phyloP scores from a whole-genome alignment of 2,329 filamentous ascomycete genomes.

The Fusarium dlaminii region DNA sequence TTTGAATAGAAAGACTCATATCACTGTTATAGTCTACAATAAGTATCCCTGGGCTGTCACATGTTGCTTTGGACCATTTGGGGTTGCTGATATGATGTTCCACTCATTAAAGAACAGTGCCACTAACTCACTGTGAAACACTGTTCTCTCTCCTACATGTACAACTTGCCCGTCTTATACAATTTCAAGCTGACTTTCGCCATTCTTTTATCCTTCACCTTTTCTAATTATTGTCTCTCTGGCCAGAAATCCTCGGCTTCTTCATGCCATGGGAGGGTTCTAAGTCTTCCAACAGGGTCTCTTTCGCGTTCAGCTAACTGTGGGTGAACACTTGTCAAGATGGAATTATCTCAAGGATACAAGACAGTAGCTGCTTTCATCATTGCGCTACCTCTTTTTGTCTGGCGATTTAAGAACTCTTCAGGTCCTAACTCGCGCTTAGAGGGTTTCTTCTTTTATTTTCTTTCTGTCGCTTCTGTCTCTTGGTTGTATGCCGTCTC shows the following conservation, averaged over 20 bases:
- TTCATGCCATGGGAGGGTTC: not conserved
- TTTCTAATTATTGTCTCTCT: not conserved
- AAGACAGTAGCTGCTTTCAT: conserved; percentile 22
- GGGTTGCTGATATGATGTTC: not conserved
- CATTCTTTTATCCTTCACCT: not conserved
- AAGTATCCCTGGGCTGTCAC: not conserved
- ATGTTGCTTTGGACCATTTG: not conserved
- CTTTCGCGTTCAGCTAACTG: not conserved
- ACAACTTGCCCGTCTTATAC: conserved; percentile 20
- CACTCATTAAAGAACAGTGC: conserved; percentile 32
- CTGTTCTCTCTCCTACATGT: conserved; percentile 16
- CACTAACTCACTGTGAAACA: not conserved
- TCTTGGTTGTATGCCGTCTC: conserved; percentile 41
- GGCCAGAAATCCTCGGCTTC: not conserved
- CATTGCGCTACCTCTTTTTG: conserved; percentile 13
- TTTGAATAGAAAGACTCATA: too few species aligned
- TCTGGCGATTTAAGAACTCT: conserved; percentile 7
- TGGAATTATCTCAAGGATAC: conserved; percentile 30
- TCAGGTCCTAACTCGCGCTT: not conserved
- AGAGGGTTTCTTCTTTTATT: conserved; percentile 20
- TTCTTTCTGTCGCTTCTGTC: conserved; percentile 31
- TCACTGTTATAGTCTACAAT: not conserved
- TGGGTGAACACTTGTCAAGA: conserved; percentile 42
- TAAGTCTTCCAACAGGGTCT: too few species aligned
- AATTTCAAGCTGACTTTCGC: conserved; percentile 3